These are phyloP conservation scores for Pichia exigua DNA, from an alignment of 805 yeast genomes.

Conservation along the genomic window DNA sequence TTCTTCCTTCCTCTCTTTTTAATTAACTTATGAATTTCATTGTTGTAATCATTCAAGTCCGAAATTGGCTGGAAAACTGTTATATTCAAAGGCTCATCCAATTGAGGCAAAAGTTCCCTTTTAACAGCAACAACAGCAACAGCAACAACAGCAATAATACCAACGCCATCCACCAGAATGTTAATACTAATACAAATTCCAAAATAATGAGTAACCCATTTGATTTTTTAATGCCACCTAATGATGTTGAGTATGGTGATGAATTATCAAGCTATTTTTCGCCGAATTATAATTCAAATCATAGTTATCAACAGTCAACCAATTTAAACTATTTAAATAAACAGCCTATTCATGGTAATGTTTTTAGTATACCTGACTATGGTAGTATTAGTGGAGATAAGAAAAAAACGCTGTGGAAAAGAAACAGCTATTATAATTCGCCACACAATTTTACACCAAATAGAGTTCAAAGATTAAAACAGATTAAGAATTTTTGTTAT, in stretches of 20 bases:
- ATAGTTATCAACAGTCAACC: not conserved
- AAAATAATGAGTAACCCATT: not conserved
- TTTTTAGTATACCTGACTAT: conserved; percentile 7
- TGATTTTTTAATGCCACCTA: conserved; percentile 12
- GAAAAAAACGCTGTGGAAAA: conserved; percentile 13
- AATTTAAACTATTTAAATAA: conserved; percentile 4
- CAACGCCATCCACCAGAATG: not conserved
- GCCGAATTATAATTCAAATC: not conserved
- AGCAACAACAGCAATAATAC: not conserved
- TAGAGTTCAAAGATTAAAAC: conserved; percentile 23
- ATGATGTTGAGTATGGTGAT: conserved; percentile 24
- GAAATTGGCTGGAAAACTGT: conserved; percentile 45
- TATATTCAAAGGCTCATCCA: conserved; percentile 39
- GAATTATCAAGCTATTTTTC: conserved; percentile 13
- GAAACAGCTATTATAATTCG: conserved; percentile 24
- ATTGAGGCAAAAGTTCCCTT: conserved; percentile 28
- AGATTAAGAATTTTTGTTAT: conserved; percentile 30
- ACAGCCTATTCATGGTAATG: conserved; percentile 2
- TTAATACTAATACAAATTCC: not conserved
- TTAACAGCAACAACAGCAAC: too few relatives aligned
- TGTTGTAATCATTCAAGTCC: conserved; percentile 42
- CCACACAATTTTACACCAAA: conserved; percentile 32
- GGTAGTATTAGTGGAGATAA: conserved; percentile 10
- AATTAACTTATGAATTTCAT: conserved; percentile 43
- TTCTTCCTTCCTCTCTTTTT: conserved; percentile 46